These are phyloP conservation scores for Cutaneotrichosporon cavernicola DNA, from an alignment of 1,284 basidiomycete species.

Conservation along the genomic window DNA sequence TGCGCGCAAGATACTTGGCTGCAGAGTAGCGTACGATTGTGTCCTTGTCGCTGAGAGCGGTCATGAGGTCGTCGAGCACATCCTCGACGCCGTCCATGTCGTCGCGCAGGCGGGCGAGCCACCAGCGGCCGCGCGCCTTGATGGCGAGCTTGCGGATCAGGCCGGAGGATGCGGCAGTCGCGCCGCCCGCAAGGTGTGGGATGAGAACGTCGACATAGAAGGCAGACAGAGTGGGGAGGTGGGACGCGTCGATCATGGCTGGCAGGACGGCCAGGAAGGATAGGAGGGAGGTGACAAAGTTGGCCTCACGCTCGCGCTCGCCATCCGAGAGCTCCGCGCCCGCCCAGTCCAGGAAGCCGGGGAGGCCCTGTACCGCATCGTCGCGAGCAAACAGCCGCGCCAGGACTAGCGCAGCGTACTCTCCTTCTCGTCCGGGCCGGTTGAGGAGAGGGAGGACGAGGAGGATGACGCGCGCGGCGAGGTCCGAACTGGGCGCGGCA, in stretches of 20 bases:
- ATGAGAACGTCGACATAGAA: slow-evolving; percentile 39
- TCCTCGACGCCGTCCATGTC: slow-evolving; percentile 77
- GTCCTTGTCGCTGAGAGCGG: slow-evolving; percentile 82
- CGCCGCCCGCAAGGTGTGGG: slow-evolving; percentile 42
- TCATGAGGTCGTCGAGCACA: slow-evolving; percentile 72
- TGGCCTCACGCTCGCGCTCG: slow-evolving; percentile 42
- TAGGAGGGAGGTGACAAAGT: slow-evolving; percentile 39
- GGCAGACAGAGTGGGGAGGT: slow-evolving; percentile 38
- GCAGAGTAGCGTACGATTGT: slow-evolving; percentile 93
- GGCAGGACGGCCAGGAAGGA: slow-evolving; percentile 46
- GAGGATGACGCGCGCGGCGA: slow-evolving; percentile 59
- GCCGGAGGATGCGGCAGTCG: slow-evolving; percentile 42
- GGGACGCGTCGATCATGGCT: slow-evolving; percentile 31
- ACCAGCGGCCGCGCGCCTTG: slow-evolving; percentile 51
- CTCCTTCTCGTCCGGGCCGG: slow-evolving; percentile 49
- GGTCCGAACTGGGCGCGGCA: slow-evolving; percentile 60
- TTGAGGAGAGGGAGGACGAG: slow-evolving; percentile 42
- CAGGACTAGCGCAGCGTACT: slow-evolving; percentile 48
- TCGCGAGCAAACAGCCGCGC: slow-evolving; percentile 48
- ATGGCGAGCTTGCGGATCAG: slow-evolving; percentile 49
- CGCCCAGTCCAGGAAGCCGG: slow-evolving; percentile 44
- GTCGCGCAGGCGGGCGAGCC: slow-evolving; percentile 54
- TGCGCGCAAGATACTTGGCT: slow-evolving; percentile 86
- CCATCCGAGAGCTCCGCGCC: slow-evolving; percentile 37
- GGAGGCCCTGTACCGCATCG: slow-evolving; percentile 40